Evolutionary conservation across 768 basidiomycete genomes (phyloP), one percentile per base, ranked within the genome.

Genomic region (Lyophyllum semitale): DNA sequence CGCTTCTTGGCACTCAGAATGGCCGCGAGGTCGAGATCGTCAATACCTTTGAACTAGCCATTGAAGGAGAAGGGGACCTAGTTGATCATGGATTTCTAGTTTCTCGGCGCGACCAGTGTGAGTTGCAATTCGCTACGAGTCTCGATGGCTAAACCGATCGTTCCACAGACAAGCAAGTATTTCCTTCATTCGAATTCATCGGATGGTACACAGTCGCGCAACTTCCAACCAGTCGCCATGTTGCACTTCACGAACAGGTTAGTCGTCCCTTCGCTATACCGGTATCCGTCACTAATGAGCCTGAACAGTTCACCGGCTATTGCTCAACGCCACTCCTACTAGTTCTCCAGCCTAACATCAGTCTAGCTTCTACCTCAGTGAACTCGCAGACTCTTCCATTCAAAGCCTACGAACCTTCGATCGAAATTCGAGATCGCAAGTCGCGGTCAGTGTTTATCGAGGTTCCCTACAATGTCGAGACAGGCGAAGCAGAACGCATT

Each of bases 401-500:
- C 67, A 90, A 87, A 62, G 89, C 95, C n/a, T 99, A 91, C 65
- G 95, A 98, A 67, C 89, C 93, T 0, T 89, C 91, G 1, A 81
- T 95, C 38, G 93, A 95, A 68, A 87, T 95, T 40, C 81, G 85
- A 53, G 91, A 91, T 59, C 82, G 89, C 44, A 86, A 78, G 66
- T 84, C 88, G 48, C 85, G 88, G 50, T 84, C 86, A 1, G 87
- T 89, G 11, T 96, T 91, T 63, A 84, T 96, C 42, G 89, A 93
- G 64, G 91, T 88, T 1, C 76, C 88, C 3, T 98, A 88, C 73
- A 88, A 84, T 47, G 89, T 99, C 17, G 96, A 98, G 71, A 98
- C 96, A 0, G 97, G 96, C 30, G 97, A 99, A 73, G 97, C 97
- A 15, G 97, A 99, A 69, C 87, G 97, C 35, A 98, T 99, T 59